Evolutionary conservation across 176 grass and related monocot genomes (phyloP).

Genomic region (Saccharum spontaneum): DNA sequence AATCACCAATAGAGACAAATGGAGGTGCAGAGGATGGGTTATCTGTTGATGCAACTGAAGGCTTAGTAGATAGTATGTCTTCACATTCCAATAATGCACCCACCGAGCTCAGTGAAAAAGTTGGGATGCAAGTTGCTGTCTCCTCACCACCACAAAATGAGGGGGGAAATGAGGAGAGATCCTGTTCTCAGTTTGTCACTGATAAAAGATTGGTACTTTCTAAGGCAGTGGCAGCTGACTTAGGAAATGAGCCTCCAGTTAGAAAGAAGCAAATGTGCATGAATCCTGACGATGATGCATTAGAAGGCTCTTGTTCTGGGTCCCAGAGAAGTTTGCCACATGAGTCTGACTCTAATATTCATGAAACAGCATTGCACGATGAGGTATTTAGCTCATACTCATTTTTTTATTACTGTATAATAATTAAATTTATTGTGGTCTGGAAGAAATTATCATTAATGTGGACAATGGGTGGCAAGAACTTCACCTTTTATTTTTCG

Average conservation of each 20-base stretch:
- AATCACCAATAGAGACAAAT: conserved; percentile 10
- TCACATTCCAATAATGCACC: conserved; percentile 13
- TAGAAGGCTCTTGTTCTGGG: conserved; percentile 33
- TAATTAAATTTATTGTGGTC: background rate
- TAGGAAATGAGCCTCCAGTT: background rate
- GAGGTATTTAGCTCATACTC: conserved; percentile 32
- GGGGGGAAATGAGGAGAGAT: background rate
- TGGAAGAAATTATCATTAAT: background rate
- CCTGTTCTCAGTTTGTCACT: background rate
- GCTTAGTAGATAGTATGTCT: conserved; percentile 20
- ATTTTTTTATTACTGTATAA: conserved; percentile 4
- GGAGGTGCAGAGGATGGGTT: background rate
- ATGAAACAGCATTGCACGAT: conserved; percentile 1
- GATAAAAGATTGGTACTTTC: conserved; percentile 9
- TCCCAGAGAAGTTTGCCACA: background rate
- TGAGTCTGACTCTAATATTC: conserved; percentile 12
- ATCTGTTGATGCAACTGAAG: conserved; percentile 24
- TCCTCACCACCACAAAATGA: conserved; percentile 4
- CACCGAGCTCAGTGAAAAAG: conserved; percentile 18
- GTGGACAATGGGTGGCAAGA: background rate
- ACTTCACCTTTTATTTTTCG: background rate
- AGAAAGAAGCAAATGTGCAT: conserved; percentile 21
- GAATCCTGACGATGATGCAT: conserved; percentile 18
- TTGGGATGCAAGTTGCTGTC: background rate
- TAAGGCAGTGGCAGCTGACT: conserved; percentile 14